Base-by-base conservation (phyloP, 352 stramenopile species). In the Globisporangium lucens region DNA sequence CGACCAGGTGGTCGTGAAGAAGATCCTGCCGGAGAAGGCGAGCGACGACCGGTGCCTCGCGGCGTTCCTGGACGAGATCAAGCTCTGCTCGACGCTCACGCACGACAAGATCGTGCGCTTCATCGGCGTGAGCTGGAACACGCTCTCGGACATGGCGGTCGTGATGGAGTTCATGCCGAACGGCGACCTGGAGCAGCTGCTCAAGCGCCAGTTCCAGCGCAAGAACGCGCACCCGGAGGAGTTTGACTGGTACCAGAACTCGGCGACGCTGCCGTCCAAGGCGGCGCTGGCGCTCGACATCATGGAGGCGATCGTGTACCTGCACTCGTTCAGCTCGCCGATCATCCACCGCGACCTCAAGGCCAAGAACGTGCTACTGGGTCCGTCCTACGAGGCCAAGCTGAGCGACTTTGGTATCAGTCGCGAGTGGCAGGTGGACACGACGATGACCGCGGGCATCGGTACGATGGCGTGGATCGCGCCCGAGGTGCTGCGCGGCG, bases 381-480 rank as follows among this genome's bases (percentile, higher is more conserved):
- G 80, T 55, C 29, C 79, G 29, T 79, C 71, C 3, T 91, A 85
- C 63, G 79, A 87, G 56, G 84, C 86, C 27, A 95, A 95, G 68
- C 65, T 94, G 56, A 93, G 78, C 46, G 85, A 95, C 66, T 95
- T 95, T 72, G 88, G 88, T n/a, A 75, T 91, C 63, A 91, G 82
- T 68, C 81, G 81, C 17, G 83, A 93, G 70, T 89, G 82, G 83
- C 75, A 80, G 36, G 81, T 92, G 49, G 84, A 95, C 46, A 80
- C 76, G 0, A 94, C 87, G 0, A 93, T 93, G 85, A 93, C 87
- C 6, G 85, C 82, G 7, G 85, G 83, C 8, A 92, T 93, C 41
- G 87, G 85, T n/a, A 94, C 85, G 49, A 89, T 95, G 77, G 87
- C 87, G 43, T 95, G 85, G 85, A 93, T 95, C 69, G 83, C 87